Evolutionary conservation across 768 basidiomycete species (phyloP).

Genomic region (Mycena albidolilacea): DNA sequence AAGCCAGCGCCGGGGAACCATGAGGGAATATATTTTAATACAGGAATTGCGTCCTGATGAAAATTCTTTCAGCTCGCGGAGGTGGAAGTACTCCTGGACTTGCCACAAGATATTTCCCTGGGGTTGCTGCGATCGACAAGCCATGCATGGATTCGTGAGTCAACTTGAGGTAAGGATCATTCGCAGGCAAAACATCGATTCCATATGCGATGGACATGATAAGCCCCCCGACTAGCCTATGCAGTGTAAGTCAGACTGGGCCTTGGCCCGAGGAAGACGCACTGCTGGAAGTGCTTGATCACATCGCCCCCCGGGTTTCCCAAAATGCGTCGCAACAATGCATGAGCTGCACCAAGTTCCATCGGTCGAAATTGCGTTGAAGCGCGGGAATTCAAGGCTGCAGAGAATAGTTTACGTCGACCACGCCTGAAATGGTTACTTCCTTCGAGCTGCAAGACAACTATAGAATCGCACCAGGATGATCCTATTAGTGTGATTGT

Average conservation of each 20-base stretch:
- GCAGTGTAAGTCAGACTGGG: neutral
- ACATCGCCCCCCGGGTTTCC: slow-evolving; percentile 10
- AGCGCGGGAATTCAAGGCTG: neutral
- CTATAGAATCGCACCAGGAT: neutral
- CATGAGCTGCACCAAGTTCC: slow-evolving; percentile 21
- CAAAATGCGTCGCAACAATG: slow-evolving; percentile 34
- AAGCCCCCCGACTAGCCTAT: slow-evolving; percentile 44
- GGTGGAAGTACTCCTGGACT: slow-evolving; percentile 29
- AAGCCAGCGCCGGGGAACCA: slow-evolving; percentile 67
- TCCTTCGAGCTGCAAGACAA: neutral
- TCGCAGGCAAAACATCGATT: slow-evolving; percentile 44
- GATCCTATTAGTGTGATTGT: neutral
- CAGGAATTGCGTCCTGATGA: neutral
- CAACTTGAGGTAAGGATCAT: slow-evolving; percentile 51
- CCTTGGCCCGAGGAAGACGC: neutral
- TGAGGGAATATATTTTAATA: slow-evolving; percentile 54
- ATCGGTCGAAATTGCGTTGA: slow-evolving; percentile 9
- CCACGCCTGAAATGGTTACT: neutral
- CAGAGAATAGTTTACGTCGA: neutral
- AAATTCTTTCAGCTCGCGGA: neutral
- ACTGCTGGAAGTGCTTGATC: slow-evolving; percentile 16
- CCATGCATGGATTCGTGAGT: slow-evolving; percentile 43
- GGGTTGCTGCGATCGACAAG: slow-evolving; percentile 42
- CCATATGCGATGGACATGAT: slow-evolving; percentile 51
- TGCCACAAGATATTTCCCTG: slow-evolving; percentile 50